Evolutionary conservation across 441 rosid genomes (phyloP).

Genomic region (Sinapis alba): DNA sequence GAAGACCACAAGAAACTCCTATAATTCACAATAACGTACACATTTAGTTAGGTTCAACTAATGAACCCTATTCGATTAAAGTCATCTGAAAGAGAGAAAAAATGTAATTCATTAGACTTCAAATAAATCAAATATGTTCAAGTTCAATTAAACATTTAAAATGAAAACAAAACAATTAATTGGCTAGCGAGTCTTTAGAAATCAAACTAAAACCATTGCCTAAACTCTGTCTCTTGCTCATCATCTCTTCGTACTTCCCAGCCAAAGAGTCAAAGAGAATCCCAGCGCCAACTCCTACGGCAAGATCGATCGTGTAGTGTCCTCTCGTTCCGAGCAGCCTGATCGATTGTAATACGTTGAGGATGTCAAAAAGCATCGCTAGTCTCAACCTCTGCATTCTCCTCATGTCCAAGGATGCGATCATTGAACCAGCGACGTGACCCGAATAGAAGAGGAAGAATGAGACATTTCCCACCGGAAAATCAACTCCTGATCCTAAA

Average conservation of each 20-base stretch:
- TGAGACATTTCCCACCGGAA: conserved; percentile 92
- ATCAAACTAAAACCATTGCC: conserved; percentile 26
- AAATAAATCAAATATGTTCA: conserved; percentile 9
- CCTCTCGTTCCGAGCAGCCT: background rate
- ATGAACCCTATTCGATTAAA: background rate
- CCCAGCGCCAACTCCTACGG: background rate
- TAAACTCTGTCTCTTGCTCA: conserved; percentile 1
- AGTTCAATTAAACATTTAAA: conserved; percentile 5
- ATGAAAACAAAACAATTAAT: conserved; percentile 25
- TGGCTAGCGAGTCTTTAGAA: conserved; percentile 29
- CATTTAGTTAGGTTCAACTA: background rate
- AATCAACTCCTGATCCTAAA: conserved; percentile 89
- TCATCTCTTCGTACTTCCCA: background rate
- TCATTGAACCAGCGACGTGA: conserved; percentile 89
- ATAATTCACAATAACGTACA: conserved; percentile 7
- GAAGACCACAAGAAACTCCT: background rate
- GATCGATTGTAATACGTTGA: background rate
- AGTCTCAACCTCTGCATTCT: background rate
- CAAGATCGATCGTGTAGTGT: background rate
- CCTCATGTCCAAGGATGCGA: conserved; percentile 43
- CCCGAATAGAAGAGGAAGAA: conserved; percentile 96
- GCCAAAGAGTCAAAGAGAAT: background rate
- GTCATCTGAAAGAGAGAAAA: background rate
- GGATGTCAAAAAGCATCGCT: conserved; percentile 1
- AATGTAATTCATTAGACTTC: conserved; percentile 2